These are phyloP conservation scores for Backusella tarrabulga DNA, from an alignment of 192 early-diverging fungal genomes.

Conservation along the genomic window DNA sequence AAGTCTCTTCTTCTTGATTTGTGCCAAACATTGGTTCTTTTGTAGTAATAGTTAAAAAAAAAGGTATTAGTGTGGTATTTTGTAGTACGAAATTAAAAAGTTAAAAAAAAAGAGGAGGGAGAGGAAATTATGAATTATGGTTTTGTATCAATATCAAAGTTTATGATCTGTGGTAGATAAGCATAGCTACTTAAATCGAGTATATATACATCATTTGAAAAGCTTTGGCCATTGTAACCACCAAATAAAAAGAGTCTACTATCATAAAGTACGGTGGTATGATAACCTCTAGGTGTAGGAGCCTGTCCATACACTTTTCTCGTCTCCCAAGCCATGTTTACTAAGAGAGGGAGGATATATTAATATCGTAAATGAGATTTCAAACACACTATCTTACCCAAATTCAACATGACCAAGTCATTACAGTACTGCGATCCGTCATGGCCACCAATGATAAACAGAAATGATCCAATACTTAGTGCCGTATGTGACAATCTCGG, in stretches of 20 bases:
- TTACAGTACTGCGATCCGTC: constrained; percentile 78
- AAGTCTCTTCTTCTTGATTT: too few species aligned
- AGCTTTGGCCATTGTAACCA: constrained; percentile 77
- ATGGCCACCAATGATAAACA: constrained; percentile 86
- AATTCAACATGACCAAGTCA: constrained; percentile 78
- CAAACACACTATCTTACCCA: constrained; percentile 38
- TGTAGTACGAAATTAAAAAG: neutral
- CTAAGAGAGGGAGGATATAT: constrained; percentile 20
- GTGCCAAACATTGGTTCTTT: too few species aligned
- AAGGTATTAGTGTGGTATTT: neutral
- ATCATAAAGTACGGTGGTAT: constrained; percentile 74
- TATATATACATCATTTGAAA: constrained; percentile 81
- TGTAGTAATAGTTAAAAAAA: too few species aligned
- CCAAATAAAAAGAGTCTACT: constrained; percentile 80
- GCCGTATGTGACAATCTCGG: constrained; percentile 80
- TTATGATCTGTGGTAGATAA: constrained; percentile 84
- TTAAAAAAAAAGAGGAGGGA: too few species aligned
- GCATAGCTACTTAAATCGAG: constrained; percentile 81
- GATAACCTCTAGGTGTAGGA: constrained; percentile 76
- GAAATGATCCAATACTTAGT: constrained; percentile 79
- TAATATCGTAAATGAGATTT: neutral
- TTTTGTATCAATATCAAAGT: constrained; percentile 47
- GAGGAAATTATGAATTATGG: neutral
- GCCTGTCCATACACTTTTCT: constrained; percentile 63
- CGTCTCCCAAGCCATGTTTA: constrained; percentile 83